Evolutionary conservation across 192 early-diverging fungal genomes (phyloP).

Genomic region (Spizellomyces sp.): DNA sequence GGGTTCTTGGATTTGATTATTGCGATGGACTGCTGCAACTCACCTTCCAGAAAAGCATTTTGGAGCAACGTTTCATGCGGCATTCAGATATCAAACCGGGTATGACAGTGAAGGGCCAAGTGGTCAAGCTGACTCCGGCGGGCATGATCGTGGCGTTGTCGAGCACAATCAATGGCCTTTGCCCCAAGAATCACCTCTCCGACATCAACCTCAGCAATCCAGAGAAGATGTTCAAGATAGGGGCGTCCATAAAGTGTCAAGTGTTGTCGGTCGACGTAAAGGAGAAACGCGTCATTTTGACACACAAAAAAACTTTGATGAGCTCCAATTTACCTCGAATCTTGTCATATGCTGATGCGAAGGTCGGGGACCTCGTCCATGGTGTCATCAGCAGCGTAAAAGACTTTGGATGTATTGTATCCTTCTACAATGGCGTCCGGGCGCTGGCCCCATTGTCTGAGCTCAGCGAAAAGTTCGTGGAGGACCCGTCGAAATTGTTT

Average conservation of each 20-base stretch:
- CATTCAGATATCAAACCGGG: conserved; percentile 70
- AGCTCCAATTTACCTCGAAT: conserved; percentile 70
- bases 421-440: conserved; percentile 76
- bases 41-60: conserved; percentile 68
- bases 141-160: conserved; percentile 46
- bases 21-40: conserved; percentile 74
- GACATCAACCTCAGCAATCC: conserved; percentile 76
- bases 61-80: conserved; percentile 71
- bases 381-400: conserved; percentile 67
- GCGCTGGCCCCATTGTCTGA: conserved; percentile 75
- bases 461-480: conserved; percentile 48
- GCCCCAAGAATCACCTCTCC: conserved; percentile 73
- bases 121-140: conserved; percentile 37
- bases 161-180: conserved; percentile 65
- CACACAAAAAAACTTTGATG: conserved; percentile 75
- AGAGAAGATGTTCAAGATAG: conserved; percentile 74
- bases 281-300: conserved; percentile 64
- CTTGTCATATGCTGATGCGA: conserved; percentile 56
- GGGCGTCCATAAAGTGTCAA: conserved; percentile 69
- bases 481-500: conserved; percentile 69
- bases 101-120: conserved; percentile 48
- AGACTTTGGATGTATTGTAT: conserved; percentile 68
- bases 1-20: conserved; percentile 79
- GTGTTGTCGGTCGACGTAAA: conserved; percentile 58
- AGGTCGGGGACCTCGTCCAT: conserved; percentile 62